Evolutionary conservation across 2,329 filamentous ascomycete species (phyloP), one percentile per base, ranked within the genome.

Genomic region (Alternaria longipes): DNA sequence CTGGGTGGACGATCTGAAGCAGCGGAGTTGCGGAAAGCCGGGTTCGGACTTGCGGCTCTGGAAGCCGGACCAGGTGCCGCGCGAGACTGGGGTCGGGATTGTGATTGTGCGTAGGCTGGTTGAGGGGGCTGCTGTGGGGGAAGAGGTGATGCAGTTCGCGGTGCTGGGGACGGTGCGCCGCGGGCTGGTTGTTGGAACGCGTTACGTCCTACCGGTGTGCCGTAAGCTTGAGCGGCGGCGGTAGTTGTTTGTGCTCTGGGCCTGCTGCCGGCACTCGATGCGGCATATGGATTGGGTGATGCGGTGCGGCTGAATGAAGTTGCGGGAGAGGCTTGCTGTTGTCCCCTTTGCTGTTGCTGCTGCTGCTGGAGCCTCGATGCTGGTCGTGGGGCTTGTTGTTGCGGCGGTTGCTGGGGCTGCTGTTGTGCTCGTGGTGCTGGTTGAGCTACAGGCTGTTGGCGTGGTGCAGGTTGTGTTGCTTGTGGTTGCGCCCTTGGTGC

Each of bases 271-370:
- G 73, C 70, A 53, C 69, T 73, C 5, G 74, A 75, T 49, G 68
- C 72, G 40, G 76, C 82, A 71, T 91, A 91, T 1, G 89, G 88
- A 61, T 90, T 91, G 0, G 90, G 90, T 3, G 89, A 90, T 30
- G 66, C 66, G 55, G 72, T 63, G 20, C 68, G 60, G 32, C 59
- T 65, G 50, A 59, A 66, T 22, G 55, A 65, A n/a, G 58, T 38
- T 38, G 60, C 53, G 26, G 66, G 61, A 42, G 66, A 36, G 36
- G 60, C 49, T 44, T 54, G 56, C 46, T 51, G 54, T 47, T 56
- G 54, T 24, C 38, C 24, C 26, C 46, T 46, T 41, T 49, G 54
- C 40, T 56, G 53, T 22, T 46, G 32, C n/a, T 59, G 59, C 8
- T 51, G 58, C 24, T 41, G 41, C 44, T 60, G 41, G 41, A 60